Evolutionary conservation across 768 basidiomycete genomes (phyloP).

Genomic region (Boletus sp.): DNA sequence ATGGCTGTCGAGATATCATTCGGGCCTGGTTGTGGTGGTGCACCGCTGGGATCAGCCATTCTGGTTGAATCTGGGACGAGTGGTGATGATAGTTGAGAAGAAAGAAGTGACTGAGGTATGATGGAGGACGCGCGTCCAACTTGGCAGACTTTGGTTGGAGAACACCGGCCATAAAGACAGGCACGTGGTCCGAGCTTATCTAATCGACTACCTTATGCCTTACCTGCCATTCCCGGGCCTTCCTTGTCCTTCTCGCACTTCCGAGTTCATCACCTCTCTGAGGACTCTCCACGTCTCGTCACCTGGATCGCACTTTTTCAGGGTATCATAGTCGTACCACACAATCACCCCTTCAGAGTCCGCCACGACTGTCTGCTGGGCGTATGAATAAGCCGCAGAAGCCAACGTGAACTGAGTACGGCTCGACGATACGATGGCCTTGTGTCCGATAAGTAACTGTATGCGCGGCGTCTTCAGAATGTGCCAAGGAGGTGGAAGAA

Average conservation of each 20-base stretch:
- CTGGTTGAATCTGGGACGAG: constrained; percentile 7
- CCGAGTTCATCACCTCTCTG: constrained; percentile 19
- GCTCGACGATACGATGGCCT: constrained; percentile 39
- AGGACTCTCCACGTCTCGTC: constrained; percentile 41
- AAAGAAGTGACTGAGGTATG: constrained; percentile 1
- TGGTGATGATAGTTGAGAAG: constrained; percentile 9
- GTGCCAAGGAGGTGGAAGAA: neutral
- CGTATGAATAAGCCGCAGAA: constrained; percentile 60
- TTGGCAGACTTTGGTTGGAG: neutral
- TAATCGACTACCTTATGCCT: constrained; percentile 9
- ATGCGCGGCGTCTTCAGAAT: neutral
- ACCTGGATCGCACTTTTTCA: constrained; percentile 63
- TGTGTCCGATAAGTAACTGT: constrained; percentile 65
- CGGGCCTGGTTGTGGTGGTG: constrained; percentile 75
- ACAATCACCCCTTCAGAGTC: constrained; percentile 62
- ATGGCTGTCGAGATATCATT: constrained; percentile 95
- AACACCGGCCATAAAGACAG: constrained; percentile 13
- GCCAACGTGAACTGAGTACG: constrained; percentile 47
- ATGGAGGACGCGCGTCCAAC: constrained; percentile 31
- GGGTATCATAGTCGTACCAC: constrained; percentile 74
- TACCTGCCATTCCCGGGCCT: neutral
- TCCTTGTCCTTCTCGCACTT: constrained; percentile 16
- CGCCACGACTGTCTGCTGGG: constrained; percentile 60
- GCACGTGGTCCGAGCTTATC: constrained; percentile 2
- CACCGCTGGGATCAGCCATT: constrained; percentile 82